phyloP scores from a whole-genome alignment of 139 green algal species.

The Deuterostichococcus epilithicus region DNA sequence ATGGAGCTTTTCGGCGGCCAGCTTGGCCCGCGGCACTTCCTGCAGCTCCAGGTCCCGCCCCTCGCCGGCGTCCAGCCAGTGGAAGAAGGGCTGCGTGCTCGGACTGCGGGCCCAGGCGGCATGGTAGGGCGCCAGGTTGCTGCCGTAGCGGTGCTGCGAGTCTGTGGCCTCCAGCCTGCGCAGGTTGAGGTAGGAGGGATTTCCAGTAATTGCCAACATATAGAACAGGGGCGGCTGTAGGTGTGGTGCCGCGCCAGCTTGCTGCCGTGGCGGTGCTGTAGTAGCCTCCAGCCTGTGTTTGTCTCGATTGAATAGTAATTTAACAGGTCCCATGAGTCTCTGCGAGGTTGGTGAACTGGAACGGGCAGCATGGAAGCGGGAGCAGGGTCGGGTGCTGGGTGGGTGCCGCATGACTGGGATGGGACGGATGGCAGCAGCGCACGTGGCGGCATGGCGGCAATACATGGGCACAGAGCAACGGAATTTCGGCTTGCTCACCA shows the following conservation, averaged over 20 bases:
- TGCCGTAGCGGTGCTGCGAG: slow-evolving; percentile 58
- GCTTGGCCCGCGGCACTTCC: slow-evolving; percentile 32
- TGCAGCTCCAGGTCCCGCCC: slow-evolving; percentile 42
- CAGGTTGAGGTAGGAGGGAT: no score
- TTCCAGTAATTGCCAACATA: no score
- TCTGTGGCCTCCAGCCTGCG: slow-evolving; percentile 67
- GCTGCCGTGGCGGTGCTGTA: background rate
- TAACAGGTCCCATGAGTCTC: background rate
- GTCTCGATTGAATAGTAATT: background rate
- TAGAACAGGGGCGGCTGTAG: background rate
- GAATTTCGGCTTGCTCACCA: background rate
- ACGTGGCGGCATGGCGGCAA: background rate
- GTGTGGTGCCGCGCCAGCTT: background rate
- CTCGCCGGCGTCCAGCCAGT: slow-evolving; percentile 49
- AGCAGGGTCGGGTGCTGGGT: no score
- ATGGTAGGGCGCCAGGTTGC: slow-evolving; percentile 56
- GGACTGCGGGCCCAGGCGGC: slow-evolving; percentile 30
- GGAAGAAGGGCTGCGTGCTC: slow-evolving; percentile 22
- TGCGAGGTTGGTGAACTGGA: background rate
- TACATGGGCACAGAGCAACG: background rate
- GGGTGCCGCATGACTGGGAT: background rate
- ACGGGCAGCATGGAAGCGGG: background rate
- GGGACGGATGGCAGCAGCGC: background rate
- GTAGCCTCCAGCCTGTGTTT: no score
- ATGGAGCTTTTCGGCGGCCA: slow-evolving; percentile 45